Conservation (phyloP, 176 grass and related monocot species). For the Secale cereale region DNA sequence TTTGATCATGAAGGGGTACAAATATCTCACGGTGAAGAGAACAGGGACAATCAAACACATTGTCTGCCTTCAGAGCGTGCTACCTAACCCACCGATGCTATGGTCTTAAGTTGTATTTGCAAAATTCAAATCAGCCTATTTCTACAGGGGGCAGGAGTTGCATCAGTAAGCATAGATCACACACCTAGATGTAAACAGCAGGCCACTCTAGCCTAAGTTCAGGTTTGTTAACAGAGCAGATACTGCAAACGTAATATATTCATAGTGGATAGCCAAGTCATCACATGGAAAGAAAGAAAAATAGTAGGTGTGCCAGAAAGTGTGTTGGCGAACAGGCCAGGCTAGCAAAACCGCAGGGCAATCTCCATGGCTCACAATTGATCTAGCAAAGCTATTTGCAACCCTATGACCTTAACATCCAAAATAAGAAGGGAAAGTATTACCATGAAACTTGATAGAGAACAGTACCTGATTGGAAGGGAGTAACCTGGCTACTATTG, state of each 20-base stretch:
- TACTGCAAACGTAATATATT: not conserved
- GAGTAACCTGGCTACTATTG: slow-evolving; percentile 67
- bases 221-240: slow-evolving; percentile 9
- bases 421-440: slow-evolving; percentile 1
- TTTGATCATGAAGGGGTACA: not conserved
- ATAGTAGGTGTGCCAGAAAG: not conserved
- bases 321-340: not conserved
- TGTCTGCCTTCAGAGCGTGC: slow-evolving; percentile 1
- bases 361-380: slow-evolving; percentile 2
- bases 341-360: not conserved
- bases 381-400: not conserved
- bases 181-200: not conserved
- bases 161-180: not conserved
- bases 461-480: slow-evolving; percentile 63
- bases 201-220: slow-evolving; percentile 5
- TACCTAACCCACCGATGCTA: slow-evolving; percentile 13
- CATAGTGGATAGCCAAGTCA: not conserved
- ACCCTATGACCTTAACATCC: not conserved
- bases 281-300: not conserved
- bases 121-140: slow-evolving; percentile 6
- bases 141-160: not conserved
- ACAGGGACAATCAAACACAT: slow-evolving; percentile 7
- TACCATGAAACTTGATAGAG: not conserved
- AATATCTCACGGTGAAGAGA: slow-evolving; percentile 21
- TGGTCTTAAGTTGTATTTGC: slow-evolving; percentile 22